phyloP scores from a whole-genome alignment of 2,329 filamentous ascomycete genomes.

The Trichophyton verrucosum region DNA sequence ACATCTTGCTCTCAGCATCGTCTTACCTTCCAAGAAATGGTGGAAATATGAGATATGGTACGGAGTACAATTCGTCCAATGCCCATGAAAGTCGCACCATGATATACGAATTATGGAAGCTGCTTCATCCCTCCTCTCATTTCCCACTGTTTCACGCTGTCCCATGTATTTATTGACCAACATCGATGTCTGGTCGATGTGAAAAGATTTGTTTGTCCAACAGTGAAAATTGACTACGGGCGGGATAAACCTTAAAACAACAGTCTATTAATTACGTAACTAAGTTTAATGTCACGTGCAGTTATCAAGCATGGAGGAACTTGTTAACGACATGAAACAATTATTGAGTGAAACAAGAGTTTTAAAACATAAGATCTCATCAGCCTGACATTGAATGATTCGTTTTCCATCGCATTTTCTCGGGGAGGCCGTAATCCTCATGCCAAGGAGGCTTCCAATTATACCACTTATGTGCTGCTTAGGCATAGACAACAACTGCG shows the following conservation, averaged over 20 bases:
- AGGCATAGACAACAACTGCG: constrained; percentile 8
- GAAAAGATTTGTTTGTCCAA: neutral
- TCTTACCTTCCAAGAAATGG: neutral
- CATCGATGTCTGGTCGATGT: neutral
- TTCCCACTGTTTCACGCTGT: neutral
- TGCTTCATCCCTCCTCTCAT: neutral
- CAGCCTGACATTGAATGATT: no score
- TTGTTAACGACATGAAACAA: neutral
- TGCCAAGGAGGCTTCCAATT: no score
- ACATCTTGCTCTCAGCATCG: neutral
- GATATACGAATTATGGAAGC: neutral
- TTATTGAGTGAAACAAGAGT: neutral
- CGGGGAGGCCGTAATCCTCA: neutral
- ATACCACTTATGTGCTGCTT: neutral
- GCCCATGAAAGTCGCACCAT: neutral
- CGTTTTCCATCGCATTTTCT: neutral
- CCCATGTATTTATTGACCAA: neutral
- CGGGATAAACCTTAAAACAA: neutral
- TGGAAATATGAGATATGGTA: neutral
- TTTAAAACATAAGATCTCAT: no score
- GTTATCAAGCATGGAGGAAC: neutral
- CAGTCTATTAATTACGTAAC: neutral
- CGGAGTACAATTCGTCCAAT: neutral
- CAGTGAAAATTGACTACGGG: neutral
- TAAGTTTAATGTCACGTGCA: neutral